Evolutionary conservation across 768 basidiomycete genomes (phyloP), one percentile per base, ranked within the genome.

Genomic region (Tephrocybe sp.): DNA sequence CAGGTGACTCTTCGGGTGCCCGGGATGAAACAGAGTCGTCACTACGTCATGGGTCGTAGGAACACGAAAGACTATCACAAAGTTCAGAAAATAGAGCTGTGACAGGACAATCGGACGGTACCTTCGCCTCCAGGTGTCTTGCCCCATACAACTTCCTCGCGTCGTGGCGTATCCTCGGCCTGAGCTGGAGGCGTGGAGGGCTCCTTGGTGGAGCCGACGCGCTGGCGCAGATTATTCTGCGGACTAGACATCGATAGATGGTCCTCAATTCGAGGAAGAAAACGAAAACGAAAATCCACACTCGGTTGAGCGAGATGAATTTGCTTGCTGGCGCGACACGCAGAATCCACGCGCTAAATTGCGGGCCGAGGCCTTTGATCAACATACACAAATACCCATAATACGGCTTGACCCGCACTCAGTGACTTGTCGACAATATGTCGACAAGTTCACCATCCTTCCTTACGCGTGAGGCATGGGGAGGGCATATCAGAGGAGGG

Each of bases 21-120:
- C 72, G 3, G 92, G 92, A 66, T 92, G 77, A 64, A 96, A 91
- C 5, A 96, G 74, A 2, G 84, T 82, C 0, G 92, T 93, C 55
- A 95, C 64, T 16, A 94, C 89, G 65, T 94, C 90, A 65, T 93
- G 89, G 0, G 93, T 96, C 16, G 92, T 90, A 9, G 93, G 93
- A 36, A 96, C 92, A 52, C 84, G 82, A 64, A 99, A 99, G 6
- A 97, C 94, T 98, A 54, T 24, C 36, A 36, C 15, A 41, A 42
- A 47, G 26, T 41, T 21, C 26, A 30, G 24, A 11, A 31, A 4
- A 26, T 11, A 39, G 22, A 34, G 9, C 18, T 21, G 51, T 53
- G 27, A 22, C 52, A 13, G 54, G 26, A 54, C 24, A 32, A 48
- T 49, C 30, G 42, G 24, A 44, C 60, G 75, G 34, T 56, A 87